Evolutionary conservation across 225 moss, liverwort and hornwort species (phyloP), one percentile per base, ranked within the genome.

Genomic region (Marchantia paleacea): DNA sequence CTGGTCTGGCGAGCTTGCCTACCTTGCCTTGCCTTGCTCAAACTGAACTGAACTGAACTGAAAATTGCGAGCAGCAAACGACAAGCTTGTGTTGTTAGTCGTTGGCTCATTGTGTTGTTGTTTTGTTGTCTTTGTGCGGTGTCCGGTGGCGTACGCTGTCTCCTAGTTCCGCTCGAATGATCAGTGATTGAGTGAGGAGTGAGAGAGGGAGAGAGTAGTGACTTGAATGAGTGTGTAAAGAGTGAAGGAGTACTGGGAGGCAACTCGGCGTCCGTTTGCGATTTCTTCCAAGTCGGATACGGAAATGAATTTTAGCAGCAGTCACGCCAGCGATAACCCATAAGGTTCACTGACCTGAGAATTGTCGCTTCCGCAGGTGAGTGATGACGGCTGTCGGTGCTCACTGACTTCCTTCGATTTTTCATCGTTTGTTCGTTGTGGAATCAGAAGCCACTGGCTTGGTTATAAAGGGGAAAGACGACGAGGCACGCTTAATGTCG

Each of bases 31-130:
- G n/a, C 54, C 20, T 19, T 53, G 73, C 26, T 52, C 55, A 26
- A 74, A 26, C 74, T 55, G 54, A 55, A 24, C 26, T 73, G 53
- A 73, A 25, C 73, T 55, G 54, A 74, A 24, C 26, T 73, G 74
- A 74, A 61, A 48, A 31, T 76, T 12, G 22, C 76, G 76, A 76
- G 76, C 76, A 76, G 76, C 61, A 76, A 76, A 76, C 76, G 76
- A 76, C 76, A 76, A 76, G 76, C 22, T 30, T 62, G 47, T 20
- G 57, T 74, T 74, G 74, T 74, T 12, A 55, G 76, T 58, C 20
- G 76, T 61, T 60, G 76, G 62, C 60, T 31, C 55, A 74, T 76
- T 61, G 76, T 15, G 19, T 76, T 76, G 76, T 76, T 76, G 58
- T 60, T 61, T 76, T 61, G 61, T 76, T 76, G 60, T 61, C 76